Evolutionary conservation across 768 basidiomycete genomes (phyloP).

Genomic region (Podaxis sp.): DNA sequence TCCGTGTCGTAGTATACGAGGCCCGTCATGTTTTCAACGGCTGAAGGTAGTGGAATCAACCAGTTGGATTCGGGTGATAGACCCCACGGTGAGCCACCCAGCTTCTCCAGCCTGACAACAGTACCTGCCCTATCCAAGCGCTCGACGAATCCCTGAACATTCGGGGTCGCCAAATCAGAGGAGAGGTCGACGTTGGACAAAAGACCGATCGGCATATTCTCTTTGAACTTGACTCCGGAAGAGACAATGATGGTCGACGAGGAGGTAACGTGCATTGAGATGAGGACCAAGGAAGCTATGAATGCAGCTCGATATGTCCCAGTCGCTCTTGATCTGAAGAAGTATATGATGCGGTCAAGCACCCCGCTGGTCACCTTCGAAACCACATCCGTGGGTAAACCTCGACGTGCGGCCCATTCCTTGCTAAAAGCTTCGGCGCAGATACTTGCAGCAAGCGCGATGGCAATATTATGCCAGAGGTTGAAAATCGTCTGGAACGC

Average conservation of each 20-base stretch:
- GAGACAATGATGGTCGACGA: constrained; percentile 4
- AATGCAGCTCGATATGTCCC: background rate
- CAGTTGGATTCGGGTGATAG: constrained; percentile 1
- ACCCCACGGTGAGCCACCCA: constrained; percentile 1
- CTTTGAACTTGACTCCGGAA: constrained; percentile 1
- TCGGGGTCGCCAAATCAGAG: background rate
- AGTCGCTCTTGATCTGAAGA: constrained; percentile 4
- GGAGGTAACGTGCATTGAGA: background rate
- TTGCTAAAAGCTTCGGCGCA: constrained; percentile 11
- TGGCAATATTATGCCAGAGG: constrained; percentile 7
- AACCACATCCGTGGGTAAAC: background rate
- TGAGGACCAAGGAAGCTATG: background rate
- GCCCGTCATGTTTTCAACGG: constrained; percentile 1
- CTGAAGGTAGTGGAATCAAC: constrained; percentile 1
- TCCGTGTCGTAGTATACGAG: background rate
- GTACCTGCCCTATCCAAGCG: background rate
- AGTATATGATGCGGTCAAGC: background rate
- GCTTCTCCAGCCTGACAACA: constrained; percentile 3
- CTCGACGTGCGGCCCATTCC: constrained; percentile 9
- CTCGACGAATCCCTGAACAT: constrained; percentile 3
- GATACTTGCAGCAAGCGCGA: background rate
- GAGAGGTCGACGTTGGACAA: background rate
- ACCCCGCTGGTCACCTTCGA: constrained; percentile 7
- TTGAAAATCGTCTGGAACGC: constrained; percentile 1
- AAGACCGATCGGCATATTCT: background rate